Conservation (phyloP, 176 grass and related monocot species). For the Carex pumila region DNA sequence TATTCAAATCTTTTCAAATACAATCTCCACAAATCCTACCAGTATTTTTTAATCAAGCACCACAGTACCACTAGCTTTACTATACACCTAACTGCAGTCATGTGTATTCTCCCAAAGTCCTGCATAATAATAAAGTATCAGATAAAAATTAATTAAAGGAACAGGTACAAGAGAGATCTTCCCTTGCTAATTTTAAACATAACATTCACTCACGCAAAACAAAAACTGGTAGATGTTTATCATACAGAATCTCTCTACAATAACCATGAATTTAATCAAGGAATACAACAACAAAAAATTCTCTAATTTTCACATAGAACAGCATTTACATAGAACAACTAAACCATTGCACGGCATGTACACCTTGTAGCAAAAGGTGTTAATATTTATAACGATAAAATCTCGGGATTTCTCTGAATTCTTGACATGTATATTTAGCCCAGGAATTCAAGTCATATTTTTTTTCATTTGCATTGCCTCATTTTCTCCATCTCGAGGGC, state of each 20-base stretch:
- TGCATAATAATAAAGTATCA: not conserved
- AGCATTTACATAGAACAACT: conserved; percentile 20
- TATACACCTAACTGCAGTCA: not conserved
- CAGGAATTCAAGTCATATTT: not conserved
- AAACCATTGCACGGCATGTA: not conserved
- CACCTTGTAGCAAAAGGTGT: conserved; percentile 1
- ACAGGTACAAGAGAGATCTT: not conserved
- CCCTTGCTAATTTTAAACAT: not conserved
- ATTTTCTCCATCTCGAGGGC: conserved; percentile 50
- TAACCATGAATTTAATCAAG: conserved; percentile 14
- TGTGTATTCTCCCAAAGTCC: not conserved
- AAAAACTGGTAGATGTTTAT: conserved; percentile 4
- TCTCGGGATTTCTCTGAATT: not conserved
- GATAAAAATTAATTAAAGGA: not conserved
- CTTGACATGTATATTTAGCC: conserved; percentile 20
- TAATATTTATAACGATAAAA: not conserved
- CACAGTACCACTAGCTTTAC: not conserved
- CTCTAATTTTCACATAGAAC: conserved; percentile 12
- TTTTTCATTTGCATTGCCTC: not conserved
- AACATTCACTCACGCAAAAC: not conserved
- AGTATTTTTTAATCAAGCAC: not conserved
- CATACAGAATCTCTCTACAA: conserved; percentile 21
- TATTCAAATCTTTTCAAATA: conserved; percentile 16
- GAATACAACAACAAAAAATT: conserved; percentile 19
- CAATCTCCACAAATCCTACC: not conserved